Evolutionary conservation across 352 stramenopile species (phyloP).

Genomic region (Phytophthora pluvialis): DNA sequence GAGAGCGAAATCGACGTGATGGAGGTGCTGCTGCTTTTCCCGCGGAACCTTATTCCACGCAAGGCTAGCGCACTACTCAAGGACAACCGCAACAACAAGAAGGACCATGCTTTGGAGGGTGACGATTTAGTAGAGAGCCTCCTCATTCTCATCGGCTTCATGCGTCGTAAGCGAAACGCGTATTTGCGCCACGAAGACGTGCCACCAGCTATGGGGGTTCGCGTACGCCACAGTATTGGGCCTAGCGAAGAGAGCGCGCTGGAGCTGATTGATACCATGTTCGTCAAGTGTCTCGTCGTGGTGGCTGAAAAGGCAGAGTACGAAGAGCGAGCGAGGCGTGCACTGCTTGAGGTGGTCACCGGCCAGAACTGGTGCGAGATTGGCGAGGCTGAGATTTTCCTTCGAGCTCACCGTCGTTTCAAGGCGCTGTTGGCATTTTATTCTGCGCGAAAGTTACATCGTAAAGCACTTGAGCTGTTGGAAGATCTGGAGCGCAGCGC

Average conservation of each 20-base stretch:
- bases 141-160: constrained; percentile 58
- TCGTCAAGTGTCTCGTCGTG: constrained; percentile 84
- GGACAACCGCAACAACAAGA: constrained; percentile 35
- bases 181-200: constrained; percentile 25
- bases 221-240: constrained; percentile 7
- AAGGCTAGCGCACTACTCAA: constrained; percentile 42
- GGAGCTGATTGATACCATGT: constrained; percentile 78
- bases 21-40: constrained; percentile 74
- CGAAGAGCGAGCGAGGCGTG: constrained; percentile 39
- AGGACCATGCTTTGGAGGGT: constrained; percentile 38
- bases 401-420: constrained; percentile 70
- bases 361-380: constrained; percentile 72
- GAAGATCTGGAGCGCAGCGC: constrained; percentile 78
- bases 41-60: constrained; percentile 71
- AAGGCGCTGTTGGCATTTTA: constrained; percentile 77
- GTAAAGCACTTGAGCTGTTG: constrained; percentile 80
- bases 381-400: constrained; percentile 76
- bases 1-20: constrained; percentile 55
- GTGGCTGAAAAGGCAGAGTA: constrained; percentile 56
- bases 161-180: constrained; percentile 52
- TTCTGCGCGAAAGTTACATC: constrained; percentile 68
- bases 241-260: constrained; percentile 37
- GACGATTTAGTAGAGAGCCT: constrained; percentile 61
- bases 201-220: not conserved
- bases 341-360: constrained; percentile 63